Conservation (phyloP, 2,329 filamentous ascomycete species). For the Pseudocercospora ulei region DNA sequence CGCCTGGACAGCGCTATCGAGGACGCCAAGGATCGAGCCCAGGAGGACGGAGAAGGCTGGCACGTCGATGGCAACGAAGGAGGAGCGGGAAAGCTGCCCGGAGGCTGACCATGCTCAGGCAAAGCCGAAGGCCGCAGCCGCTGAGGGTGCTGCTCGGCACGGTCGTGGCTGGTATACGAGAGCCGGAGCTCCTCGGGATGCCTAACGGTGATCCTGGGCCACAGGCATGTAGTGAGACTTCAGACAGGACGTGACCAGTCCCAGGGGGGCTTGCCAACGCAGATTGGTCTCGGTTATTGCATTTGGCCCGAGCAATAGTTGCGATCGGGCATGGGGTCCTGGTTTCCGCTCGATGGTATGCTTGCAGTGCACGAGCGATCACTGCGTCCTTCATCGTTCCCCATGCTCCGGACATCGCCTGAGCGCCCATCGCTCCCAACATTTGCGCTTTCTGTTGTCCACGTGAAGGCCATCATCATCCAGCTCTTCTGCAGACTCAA, state of each 20-base stretch:
- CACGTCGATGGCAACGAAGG: slow-evolving; percentile 34
- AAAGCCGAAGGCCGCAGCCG: slow-evolving; percentile 9
- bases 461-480: slow-evolving; percentile 44
- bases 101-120: slow-evolving; percentile 11
- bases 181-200: slow-evolving; percentile 24
- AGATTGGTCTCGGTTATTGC: too few species aligned
- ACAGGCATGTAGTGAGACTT: too few species aligned
- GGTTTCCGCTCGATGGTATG: not conserved
- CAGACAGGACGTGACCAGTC: too few species aligned
- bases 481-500: slow-evolving; percentile 40
- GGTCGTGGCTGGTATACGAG: slow-evolving; percentile 20
- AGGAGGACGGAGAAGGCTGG: slow-evolving; percentile 36
- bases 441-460: slow-evolving; percentile 44
- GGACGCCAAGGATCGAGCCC: slow-evolving; percentile 35
- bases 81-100: slow-evolving; percentile 20
- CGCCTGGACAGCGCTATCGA: slow-evolving; percentile 28
- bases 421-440: slow-evolving; percentile 49
- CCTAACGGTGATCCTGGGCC: slow-evolving; percentile 14
- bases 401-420: slow-evolving; percentile 37
- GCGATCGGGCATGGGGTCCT: too few species aligned
- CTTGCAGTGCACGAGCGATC: not conserved
- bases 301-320: too few species aligned
- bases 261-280: too few species aligned
- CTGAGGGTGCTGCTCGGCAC: slow-evolving; percentile 5
- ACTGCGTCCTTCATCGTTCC: slow-evolving; percentile 11